Evolutionary conservation across 2,329 filamentous ascomycete species (phyloP).

Genomic region (Colletotrichum lentis): DNA sequence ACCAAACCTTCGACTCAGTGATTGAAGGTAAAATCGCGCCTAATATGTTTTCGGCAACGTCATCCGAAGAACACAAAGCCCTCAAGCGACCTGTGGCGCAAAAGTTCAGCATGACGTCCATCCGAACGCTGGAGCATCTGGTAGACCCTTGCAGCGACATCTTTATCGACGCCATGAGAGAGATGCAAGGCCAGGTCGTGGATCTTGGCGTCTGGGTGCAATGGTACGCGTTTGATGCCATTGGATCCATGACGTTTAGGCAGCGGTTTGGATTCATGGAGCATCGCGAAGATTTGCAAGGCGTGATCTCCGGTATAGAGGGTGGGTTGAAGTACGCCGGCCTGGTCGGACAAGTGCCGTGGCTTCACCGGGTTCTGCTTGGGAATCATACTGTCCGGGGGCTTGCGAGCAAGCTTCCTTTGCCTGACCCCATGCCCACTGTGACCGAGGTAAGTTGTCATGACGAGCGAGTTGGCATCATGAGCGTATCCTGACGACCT

Average conservation of each 20-base stretch:
- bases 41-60: slow-evolving; percentile 35
- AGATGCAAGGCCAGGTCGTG: slow-evolving; percentile 45
- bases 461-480: neutral
- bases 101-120: slow-evolving; percentile 36
- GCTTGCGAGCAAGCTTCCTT: neutral
- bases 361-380: slow-evolving; percentile 38
- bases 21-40: slow-evolving; percentile 19
- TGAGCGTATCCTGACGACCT: too few species aligned
- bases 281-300: slow-evolving; percentile 76
- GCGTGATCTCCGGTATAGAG: slow-evolving; percentile 64
- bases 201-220: slow-evolving; percentile 78
- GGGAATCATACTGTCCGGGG: neutral
- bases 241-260: slow-evolving; percentile 78
- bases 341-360: slow-evolving; percentile 40
- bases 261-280: slow-evolving; percentile 80
- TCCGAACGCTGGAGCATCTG: slow-evolving; percentile 29
- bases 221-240: slow-evolving; percentile 83
- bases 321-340: slow-evolving; percentile 43
- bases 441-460: neutral
- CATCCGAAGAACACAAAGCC: slow-evolving; percentile 29
- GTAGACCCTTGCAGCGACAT: slow-evolving; percentile 27
- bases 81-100: slow-evolving; percentile 36
- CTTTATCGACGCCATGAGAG: slow-evolving; percentile 13
- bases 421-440: neutral
- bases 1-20: slow-evolving; percentile 49